Evolutionary conservation across 2,329 filamentous ascomycete genomes (phyloP).

Genomic region (Torrubiellomyces zombiae): DNA sequence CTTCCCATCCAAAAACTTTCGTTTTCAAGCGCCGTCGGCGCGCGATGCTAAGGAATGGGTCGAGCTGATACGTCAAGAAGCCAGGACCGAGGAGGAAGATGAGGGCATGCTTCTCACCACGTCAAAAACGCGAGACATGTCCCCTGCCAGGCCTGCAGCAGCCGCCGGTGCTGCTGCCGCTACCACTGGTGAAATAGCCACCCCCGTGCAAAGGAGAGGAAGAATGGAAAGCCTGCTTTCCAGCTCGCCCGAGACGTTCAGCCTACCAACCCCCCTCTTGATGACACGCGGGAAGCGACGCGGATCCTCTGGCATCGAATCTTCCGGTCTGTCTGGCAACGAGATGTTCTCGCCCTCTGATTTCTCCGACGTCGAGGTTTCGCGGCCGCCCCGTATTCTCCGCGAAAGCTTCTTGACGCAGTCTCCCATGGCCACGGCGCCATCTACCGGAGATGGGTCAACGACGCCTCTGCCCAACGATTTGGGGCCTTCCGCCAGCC

Average conservation of each 20-base stretch:
- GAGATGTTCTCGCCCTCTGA: slow-evolving; percentile 72
- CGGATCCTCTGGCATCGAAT: slow-evolving; percentile 46
- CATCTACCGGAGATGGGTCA: slow-evolving; percentile 10
- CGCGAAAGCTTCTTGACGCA: slow-evolving; percentile 31
- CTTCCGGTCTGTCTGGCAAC: slow-evolving; percentile 45
- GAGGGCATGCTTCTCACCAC: slow-evolving; percentile 65
- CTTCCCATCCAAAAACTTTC: slow-evolving; percentile 78
- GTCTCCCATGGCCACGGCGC: slow-evolving; percentile 11
- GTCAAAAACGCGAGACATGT: slow-evolving; percentile 36
- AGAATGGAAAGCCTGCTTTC: slow-evolving; percentile 31
- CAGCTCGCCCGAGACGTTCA: slow-evolving; percentile 44
- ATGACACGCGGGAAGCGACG: slow-evolving; percentile 22
- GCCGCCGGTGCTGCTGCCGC: too few species aligned
- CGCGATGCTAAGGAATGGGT: slow-evolving; percentile 80
- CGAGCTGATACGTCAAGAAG: slow-evolving; percentile 58
- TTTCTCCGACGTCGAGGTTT: slow-evolving; percentile 54
- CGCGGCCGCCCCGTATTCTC: slow-evolving; percentile 31
- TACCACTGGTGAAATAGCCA: too few species aligned
- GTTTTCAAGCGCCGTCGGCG: slow-evolving; percentile 61
- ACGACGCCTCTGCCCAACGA: slow-evolving; percentile 15
- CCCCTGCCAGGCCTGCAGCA: too few species aligned
- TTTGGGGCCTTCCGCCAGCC: slow-evolving; percentile 48
- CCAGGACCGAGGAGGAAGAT: slow-evolving; percentile 76
- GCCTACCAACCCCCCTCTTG: slow-evolving; percentile 17
- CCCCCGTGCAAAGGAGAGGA: too few species aligned